Conservation (phyloP, 441 rosid genomes). For the Daphne laureola region DNA sequence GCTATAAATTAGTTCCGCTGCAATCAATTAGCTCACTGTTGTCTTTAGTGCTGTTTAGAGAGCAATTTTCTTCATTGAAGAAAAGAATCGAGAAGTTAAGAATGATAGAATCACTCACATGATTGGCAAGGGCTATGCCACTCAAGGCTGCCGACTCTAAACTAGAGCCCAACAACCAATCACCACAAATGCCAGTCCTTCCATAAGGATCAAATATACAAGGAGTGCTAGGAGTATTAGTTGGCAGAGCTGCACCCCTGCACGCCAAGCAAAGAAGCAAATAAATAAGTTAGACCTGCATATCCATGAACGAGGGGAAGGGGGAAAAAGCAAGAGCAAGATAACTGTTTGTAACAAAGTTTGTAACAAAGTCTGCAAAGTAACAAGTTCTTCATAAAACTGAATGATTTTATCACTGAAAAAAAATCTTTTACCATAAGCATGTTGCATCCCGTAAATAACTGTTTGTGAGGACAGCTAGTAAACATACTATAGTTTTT, state of each 20-base stretch:
- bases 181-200: slow-evolving; percentile 92
- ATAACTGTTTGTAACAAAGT: no score
- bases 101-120: slow-evolving; percentile 24
- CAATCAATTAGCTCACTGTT: no score
- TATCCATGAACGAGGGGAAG: background rate
- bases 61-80: background rate
- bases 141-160: slow-evolving; percentile 84
- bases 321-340: no score
- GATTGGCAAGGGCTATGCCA: slow-evolving; percentile 76
- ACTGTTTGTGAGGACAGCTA: no score
- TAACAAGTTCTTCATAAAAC: no score
- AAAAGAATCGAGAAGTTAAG: slow-evolving; percentile 5
- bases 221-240: slow-evolving; percentile 56
- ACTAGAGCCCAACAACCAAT: slow-evolving; percentile 84
- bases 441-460: background rate
- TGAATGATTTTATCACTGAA: background rate
- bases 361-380: no score
- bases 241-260: slow-evolving; percentile 96
- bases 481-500: no score
- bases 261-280: background rate
- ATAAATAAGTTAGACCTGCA: no score
- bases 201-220: slow-evolving; percentile 84
- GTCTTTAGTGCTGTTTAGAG: no score
- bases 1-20: no score
- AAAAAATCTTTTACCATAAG: background rate